phyloP scores from a whole-genome alignment of 2,329 filamentous ascomycete genomes.

The Chrysoporthe puriensis region DNA sequence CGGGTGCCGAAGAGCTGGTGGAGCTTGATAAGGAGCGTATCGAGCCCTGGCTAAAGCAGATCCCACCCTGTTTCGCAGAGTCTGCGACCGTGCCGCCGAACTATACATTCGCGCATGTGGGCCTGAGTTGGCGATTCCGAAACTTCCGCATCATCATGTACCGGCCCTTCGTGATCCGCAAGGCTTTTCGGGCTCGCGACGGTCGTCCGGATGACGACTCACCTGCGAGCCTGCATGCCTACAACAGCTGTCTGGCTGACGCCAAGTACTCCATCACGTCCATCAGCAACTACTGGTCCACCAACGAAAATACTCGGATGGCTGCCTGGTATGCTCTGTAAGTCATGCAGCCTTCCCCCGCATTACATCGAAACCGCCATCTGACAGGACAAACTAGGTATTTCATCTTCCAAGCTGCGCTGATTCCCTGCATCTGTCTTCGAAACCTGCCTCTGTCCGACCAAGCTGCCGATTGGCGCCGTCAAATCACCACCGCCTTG shows the following conservation, averaged over 20 bases:
- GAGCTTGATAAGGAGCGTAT: slow-evolving; percentile 45
- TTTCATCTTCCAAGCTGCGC: slow-evolving; percentile 53
- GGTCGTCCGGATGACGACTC: slow-evolving; percentile 29
- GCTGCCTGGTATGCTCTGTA: slow-evolving; percentile 48
- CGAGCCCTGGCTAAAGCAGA: slow-evolving; percentile 41
- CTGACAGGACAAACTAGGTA: slow-evolving; percentile 35
- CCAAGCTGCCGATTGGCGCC: slow-evolving; percentile 44
- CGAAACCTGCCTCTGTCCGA: slow-evolving; percentile 45
- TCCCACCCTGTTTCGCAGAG: slow-evolving; percentile 44
- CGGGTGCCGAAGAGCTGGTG: slow-evolving; percentile 45
- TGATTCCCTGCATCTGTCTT: slow-evolving; percentile 53
- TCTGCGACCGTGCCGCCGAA: slow-evolving; percentile 38
- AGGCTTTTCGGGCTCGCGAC: slow-evolving; percentile 35
- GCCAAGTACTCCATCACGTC: slow-evolving; percentile 45
- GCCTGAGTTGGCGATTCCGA: slow-evolving; percentile 48
- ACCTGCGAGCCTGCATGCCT: slow-evolving; percentile 34
- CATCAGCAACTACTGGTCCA: slow-evolving; percentile 44
- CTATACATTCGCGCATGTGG: slow-evolving; percentile 45
- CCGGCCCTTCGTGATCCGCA: slow-evolving; percentile 48
- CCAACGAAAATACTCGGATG: slow-evolving; percentile 43
- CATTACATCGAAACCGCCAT: background rate
- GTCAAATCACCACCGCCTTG: slow-evolving; percentile 44
- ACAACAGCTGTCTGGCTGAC: slow-evolving; percentile 44
- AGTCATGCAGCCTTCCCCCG: slow-evolving; percentile 15
- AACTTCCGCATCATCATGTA: slow-evolving; percentile 54